A percentile compares a stretch with the other conserved stretches of the same genome.
Conservation (phyloP, 306 rosid species). For the Fagus crenata region DNA sequence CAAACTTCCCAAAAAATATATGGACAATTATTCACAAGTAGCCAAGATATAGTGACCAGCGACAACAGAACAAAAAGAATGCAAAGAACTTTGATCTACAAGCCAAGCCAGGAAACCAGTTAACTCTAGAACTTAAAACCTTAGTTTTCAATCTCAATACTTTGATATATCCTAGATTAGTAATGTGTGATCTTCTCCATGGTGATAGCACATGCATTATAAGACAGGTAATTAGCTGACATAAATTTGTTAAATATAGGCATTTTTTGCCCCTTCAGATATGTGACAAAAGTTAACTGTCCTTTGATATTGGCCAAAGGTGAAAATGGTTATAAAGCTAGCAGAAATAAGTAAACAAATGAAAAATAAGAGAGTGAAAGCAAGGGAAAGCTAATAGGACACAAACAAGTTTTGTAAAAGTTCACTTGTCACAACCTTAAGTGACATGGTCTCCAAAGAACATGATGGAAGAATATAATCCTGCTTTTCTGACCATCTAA, state of each 20-base stretch:
- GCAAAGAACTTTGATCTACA: background rate
- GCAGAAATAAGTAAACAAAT: background rate
- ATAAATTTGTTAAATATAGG: background rate
- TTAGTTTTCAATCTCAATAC: background rate
- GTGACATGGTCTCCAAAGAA: background rate
- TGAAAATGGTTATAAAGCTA: background rate
- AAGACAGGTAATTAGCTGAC: background rate
- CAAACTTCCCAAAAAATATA: background rate
- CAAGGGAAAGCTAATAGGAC: background rate
- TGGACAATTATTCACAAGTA: background rate
- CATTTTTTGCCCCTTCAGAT: background rate
- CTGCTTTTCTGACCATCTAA: background rate
- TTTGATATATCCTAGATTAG: background rate
- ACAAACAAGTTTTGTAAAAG: background rate
- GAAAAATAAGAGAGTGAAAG: background rate
- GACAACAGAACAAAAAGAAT: background rate
- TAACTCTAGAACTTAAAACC: background rate
- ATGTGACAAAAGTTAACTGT: background rate
- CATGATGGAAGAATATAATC: background rate
- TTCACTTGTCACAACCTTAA: background rate
- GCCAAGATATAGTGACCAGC: background rate
- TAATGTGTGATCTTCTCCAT: background rate
- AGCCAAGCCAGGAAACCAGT: background rate
- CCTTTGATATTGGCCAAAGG: conserved; percentile 3
- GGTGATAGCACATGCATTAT: background rate